Evolutionary conservation across 306 rosid genomes (phyloP).

Genomic region (Astragalus membranaceus): DNA sequence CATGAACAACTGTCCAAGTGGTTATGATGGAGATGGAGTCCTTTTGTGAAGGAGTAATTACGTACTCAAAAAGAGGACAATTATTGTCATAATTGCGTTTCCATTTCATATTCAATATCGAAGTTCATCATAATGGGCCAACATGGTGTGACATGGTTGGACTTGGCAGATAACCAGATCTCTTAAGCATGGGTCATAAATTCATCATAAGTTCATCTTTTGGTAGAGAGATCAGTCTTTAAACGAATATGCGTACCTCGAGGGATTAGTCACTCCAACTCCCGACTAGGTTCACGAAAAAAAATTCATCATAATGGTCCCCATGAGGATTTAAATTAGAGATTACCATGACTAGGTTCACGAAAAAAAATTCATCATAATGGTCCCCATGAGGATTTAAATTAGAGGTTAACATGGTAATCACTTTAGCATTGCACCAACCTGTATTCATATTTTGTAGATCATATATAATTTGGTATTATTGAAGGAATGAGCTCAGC

Average conservation of each 20-base stretch:
- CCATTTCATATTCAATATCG: constrained; percentile 32
- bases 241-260: too few relatives aligned
- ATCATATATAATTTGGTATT: neutral
- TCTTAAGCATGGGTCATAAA: too few relatives aligned
- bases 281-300: too few relatives aligned
- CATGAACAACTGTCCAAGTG: neutral
- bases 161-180: too few relatives aligned
- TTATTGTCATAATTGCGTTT: constrained; percentile 28
- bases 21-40: constrained; percentile 11
- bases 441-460: neutral
- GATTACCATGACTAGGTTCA: constrained; percentile 4
- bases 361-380: constrained; percentile 7
- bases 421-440: constrained; percentile 17
- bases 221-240: too few relatives aligned
- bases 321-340: constrained; percentile 6
- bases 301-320: constrained; percentile 14
- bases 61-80: constrained; percentile 14
- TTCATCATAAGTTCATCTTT: too few relatives aligned
- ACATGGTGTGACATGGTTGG: constrained; percentile 5
- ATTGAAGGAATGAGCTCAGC: neutral
- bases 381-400: constrained; percentile 12
- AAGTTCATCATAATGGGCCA: neutral
- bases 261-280: too few relatives aligned
- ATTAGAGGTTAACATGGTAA: constrained; percentile 22
- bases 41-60: constrained; percentile 3